Conservation (phyloP, 2,329 filamentous ascomycete genomes). For the Aureobasidium musti region DNA sequence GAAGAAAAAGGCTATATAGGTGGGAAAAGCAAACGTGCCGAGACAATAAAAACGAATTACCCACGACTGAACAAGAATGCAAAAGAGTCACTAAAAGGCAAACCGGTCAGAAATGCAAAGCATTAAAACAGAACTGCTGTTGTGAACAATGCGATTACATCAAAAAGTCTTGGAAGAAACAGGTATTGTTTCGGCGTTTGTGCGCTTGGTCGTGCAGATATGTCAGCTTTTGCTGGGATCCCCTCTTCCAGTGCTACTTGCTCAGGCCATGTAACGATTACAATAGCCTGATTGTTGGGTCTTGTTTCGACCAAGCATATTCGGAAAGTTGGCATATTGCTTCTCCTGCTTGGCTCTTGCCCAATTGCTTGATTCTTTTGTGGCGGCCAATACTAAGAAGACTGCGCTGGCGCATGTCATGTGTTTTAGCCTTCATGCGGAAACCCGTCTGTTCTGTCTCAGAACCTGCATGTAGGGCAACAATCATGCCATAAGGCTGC, state of each 20-base stretch:
- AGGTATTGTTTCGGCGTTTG: slow-evolving; percentile 6
- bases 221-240: slow-evolving; percentile 1
- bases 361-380: background rate
- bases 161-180: background rate
- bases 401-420: slow-evolving; percentile 2
- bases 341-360: background rate
- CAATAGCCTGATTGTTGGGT: background rate
- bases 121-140: background rate
- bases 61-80: background rate
- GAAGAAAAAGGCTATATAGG: background rate
- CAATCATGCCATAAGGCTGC: slow-evolving; percentile 19
- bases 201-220: slow-evolving; percentile 15
- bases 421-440: background rate
- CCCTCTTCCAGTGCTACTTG: background rate
- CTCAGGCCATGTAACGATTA: background rate
- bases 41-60: background rate
- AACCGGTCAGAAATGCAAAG: slow-evolving; percentile 14
- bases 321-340: background rate
- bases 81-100: background rate
- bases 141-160: background rate
- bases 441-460: background rate
- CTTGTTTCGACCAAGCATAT: background rate
- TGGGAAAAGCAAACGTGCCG: background rate
- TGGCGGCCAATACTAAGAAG: too few relatives aligned
- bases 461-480: background rate